Evolutionary conservation across 1,139 yeast species (phyloP).

Genomic region (Geotrichum fermentans): DNA sequence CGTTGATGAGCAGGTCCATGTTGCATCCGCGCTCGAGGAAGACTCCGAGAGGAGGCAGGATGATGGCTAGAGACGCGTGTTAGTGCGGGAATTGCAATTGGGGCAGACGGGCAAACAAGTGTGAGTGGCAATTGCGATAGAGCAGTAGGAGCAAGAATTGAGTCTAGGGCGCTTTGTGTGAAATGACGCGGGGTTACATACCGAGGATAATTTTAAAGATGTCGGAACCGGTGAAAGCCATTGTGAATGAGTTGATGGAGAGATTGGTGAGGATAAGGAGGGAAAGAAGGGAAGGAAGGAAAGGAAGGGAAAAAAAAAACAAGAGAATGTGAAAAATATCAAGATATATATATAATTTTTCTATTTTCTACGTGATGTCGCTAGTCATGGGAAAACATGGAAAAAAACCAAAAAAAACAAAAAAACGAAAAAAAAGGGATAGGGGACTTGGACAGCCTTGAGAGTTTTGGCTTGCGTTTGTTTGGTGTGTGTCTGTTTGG

Average conservation of each 20-base stretch:
- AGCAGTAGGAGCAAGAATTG: constrained; percentile 4
- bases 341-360: neutral
- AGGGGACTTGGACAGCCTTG: no score
- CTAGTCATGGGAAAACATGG: neutral
- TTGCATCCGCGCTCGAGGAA: constrained; percentile 65
- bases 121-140: neutral
- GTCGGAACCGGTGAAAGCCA: constrained; percentile 38
- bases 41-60: constrained; percentile 73
- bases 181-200: constrained; percentile 25
- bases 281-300: neutral
- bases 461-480: no score
- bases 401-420: no score
- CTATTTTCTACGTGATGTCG: neutral
- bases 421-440: no score
- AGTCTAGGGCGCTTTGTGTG: neutral
- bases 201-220: constrained; percentile 55
- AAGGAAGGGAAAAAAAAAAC: neutral
- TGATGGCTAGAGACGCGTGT: constrained; percentile 43
- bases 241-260: constrained; percentile 19
- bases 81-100: neutral
- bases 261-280: neutral
- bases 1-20: constrained; percentile 52
- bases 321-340: neutral
- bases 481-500: no score
- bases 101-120: neutral